Percentiles rank a stretch among this genome's conserved stretches.
phyloP scores from a whole-genome alignment of 2,329 filamentous ascomycete genomes.

The Gremmenia infestans region DNA sequence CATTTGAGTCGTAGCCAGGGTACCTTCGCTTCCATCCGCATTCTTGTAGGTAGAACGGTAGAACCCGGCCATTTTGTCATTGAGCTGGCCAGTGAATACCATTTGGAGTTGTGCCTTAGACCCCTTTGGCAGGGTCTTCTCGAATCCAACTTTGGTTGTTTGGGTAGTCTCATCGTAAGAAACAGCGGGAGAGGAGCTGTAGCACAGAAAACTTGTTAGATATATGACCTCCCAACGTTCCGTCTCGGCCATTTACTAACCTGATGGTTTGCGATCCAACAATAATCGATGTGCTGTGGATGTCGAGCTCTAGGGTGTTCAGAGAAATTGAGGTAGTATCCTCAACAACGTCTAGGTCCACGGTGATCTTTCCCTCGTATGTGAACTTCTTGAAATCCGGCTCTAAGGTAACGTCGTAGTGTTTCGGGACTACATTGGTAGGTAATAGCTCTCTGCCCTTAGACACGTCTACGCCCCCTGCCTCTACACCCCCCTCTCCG shows the following conservation, averaged over 20 bases:
- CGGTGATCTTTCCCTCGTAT: slow-evolving; percentile 77
- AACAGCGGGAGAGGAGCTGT: slow-evolving; percentile 60
- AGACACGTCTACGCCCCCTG: slow-evolving; percentile 53
- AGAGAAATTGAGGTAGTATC: slow-evolving; percentile 81
- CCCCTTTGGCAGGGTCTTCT: slow-evolving; percentile 66
- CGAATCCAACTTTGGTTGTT: slow-evolving; percentile 75
- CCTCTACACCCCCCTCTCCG: slow-evolving; percentile 49
- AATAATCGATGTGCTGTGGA: slow-evolving; percentile 67
- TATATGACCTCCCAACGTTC: slow-evolving; percentile 7
- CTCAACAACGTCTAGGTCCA: slow-evolving; percentile 82
- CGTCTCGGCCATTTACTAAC: slow-evolving; percentile 27
- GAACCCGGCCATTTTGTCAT: slow-evolving; percentile 97
- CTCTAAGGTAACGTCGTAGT: slow-evolving; percentile 90
- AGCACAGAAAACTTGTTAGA: slow-evolving; percentile 25
- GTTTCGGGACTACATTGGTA: slow-evolving; percentile 82
- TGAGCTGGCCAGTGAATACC: slow-evolving; percentile 73
- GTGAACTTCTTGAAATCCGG: slow-evolving; percentile 84
- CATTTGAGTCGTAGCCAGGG: slow-evolving; percentile 91
- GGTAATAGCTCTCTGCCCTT: slow-evolving; percentile 80
- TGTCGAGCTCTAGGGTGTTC: slow-evolving; percentile 82
- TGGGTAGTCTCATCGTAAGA: slow-evolving; percentile 75
- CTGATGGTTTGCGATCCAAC: slow-evolving; percentile 50
- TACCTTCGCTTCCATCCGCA: slow-evolving; percentile 69
- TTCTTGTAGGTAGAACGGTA: slow-evolving; percentile 93
- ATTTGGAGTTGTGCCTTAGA: slow-evolving; percentile 73